Percentiles rank a stretch among this genome's conserved stretches.
Evolutionary conservation across 768 basidiomycete species (phyloP).

Genomic region (Podaxis carcinomalis): DNA sequence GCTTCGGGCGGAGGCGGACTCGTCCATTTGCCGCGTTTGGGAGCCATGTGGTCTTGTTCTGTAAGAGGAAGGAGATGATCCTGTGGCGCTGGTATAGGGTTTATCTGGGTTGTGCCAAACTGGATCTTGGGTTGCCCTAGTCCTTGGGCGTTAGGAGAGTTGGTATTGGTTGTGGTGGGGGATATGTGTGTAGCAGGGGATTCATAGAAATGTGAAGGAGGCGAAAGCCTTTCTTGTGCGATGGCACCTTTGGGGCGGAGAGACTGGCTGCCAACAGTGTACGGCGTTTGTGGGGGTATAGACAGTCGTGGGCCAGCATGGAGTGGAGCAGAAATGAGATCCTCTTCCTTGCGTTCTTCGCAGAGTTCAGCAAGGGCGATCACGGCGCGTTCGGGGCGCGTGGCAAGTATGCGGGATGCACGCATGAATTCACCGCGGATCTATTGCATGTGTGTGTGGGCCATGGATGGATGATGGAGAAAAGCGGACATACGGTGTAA

Average conservation of each 20-base stretch:
- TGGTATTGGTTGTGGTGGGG: background rate
- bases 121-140: background rate
- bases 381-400: constrained; percentile 77
- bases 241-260: constrained; percentile 41
- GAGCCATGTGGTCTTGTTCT: constrained; percentile 76
- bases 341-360: constrained; percentile 78
- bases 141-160: too few species aligned
- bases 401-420: constrained; percentile 78
- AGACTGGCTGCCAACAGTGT: constrained; percentile 61
- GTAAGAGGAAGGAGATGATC: constrained; percentile 14
- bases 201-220: constrained; percentile 48
- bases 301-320: constrained; percentile 24
- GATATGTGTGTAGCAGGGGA: constrained; percentile 25
- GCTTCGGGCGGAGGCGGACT: constrained; percentile 81
- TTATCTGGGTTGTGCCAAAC: too few species aligned
- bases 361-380: constrained; percentile 85
- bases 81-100: too few species aligned
- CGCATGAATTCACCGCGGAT: constrained; percentile 99
- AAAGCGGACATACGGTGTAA: constrained; percentile 64
- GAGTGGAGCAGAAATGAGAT: constrained; percentile 49
- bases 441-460: constrained; percentile 41
- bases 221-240: constrained; percentile 43
- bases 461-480: background rate
- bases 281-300: constrained; percentile 67
- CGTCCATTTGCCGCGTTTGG: constrained; percentile 77